Evolutionary conservation across 495 filamentous ascomycete genomes (phyloP).

Genomic region (Aspergillus ostianus): DNA sequence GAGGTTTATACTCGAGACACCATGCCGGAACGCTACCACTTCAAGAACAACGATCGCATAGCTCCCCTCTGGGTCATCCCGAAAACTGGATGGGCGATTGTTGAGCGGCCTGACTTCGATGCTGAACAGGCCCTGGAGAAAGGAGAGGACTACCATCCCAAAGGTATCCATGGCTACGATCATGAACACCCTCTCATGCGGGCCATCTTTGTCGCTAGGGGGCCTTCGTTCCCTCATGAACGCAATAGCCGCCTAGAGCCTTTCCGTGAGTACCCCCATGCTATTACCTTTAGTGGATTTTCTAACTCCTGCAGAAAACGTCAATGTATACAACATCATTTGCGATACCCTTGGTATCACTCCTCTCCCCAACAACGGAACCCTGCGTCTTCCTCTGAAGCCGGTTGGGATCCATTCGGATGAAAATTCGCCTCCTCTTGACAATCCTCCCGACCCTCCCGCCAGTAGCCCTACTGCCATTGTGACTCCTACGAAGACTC

Average conservation of each 20-base stretch:
- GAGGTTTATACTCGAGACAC: conserved; percentile 82
- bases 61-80: conserved; percentile 92
- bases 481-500: conserved; percentile 5
- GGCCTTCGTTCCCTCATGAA: conserved; percentile 82
- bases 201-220: conserved; percentile 84
- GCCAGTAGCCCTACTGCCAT: conserved; percentile 9
- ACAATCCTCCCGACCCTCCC: conserved; percentile 40
- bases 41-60: conserved; percentile 79
- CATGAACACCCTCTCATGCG: conserved; percentile 88
- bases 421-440: conserved; percentile 30
- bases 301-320: conserved; percentile 64
- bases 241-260: conserved; percentile 74
- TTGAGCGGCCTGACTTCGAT: conserved; percentile 75
- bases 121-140: conserved; percentile 58
- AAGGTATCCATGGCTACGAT: conserved; percentile 87
- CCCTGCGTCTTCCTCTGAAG: conserved; percentile 72
- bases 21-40: conserved; percentile 91
- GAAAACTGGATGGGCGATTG: conserved; percentile 85
- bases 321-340: conserved; percentile 91
- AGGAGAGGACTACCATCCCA: conserved; percentile 66
- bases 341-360: conserved; percentile 76
- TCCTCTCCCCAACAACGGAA: conserved; percentile 80
- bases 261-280: conserved; percentile 67
- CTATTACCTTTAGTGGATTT: background rate
- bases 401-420: conserved; percentile 68